Conservation (phyloP, 169 alveolate genomes). For the Cyclospora cayetanensis region DNA sequence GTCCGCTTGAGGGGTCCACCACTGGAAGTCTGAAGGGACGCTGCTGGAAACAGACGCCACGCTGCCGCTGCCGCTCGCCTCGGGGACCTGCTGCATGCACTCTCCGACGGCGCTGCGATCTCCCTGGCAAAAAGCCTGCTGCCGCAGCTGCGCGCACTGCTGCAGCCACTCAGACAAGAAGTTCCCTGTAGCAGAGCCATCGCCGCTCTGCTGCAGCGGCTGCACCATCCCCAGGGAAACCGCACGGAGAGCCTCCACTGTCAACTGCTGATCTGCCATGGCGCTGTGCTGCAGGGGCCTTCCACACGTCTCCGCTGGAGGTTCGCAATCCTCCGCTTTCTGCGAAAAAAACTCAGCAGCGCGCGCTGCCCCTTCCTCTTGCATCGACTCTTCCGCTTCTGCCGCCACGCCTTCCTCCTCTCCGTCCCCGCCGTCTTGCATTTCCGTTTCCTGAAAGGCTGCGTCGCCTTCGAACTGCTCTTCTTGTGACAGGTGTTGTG, state of each 20-base stretch:
- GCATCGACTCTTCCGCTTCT: neutral
- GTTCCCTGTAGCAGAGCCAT: too few relatives aligned
- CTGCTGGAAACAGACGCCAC: neutral
- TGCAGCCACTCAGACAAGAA: neutral
- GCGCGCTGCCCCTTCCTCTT: neutral
- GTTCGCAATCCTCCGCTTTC: neutral
- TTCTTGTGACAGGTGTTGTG: too few relatives aligned
- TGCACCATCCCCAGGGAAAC: constrained; percentile 16
- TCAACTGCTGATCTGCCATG: neutral
- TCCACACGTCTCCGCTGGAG: neutral
- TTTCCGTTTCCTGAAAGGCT: too few relatives aligned
- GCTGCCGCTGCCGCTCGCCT: constrained; percentile 3
- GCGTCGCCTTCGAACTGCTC: too few relatives aligned
- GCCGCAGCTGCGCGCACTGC: neutral
- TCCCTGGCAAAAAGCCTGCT: neutral
- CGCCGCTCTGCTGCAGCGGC: neutral
- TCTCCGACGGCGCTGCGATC: too few relatives aligned
- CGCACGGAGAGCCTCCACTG: neutral
- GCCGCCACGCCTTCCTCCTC: neutral
- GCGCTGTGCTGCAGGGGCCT: neutral
- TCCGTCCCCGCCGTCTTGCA: neutral
- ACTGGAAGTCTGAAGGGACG: neutral
- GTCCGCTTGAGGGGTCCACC: constrained; percentile 8
- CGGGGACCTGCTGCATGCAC: neutral
- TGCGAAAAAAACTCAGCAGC: neutral